Evolutionary conservation across 345 rosid species (phyloP), one percentile per base, ranked within the genome.

Genomic region (Murraya paniculata): DNA sequence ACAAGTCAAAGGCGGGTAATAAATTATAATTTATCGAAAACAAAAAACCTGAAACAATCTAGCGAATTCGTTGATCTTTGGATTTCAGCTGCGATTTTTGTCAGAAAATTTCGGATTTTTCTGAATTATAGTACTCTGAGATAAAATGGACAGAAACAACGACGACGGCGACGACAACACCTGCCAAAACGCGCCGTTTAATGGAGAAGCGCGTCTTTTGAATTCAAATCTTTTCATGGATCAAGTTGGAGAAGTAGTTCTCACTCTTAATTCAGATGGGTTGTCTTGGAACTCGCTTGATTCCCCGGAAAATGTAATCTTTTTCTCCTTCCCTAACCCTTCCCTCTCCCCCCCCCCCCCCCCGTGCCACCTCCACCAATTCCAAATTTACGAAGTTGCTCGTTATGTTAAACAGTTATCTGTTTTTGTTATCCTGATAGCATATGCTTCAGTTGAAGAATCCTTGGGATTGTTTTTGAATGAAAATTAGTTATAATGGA

Each of bases 221-320:
- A 89, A 81, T 62, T 84, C 88, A 21, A 81, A 81, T 38, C 69
- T 95, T 22, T 82, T 85, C 77, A 79, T 93, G 85, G 97, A 91
- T 77, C 84, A 89, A 65, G 89, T 84, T 39, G 99, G 99, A 21
- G 88, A 88, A 81, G 94, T 92, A 14, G 69, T 72, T 81, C 90
- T 93, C 48, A 73, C 86, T 59, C 82, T 81, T 53, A 68, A 84
- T 84, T 84, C 90, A 38, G 86, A 91, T 82, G 94, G 91, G n/a
- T 85, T 95, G 79, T 89, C 91, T n/a, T 92, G 97, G 97, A 81
- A 88, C 82, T 84, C 77, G 79, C 79, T 84, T 59, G 91, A 86
- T 71, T 76, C 94, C 78, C 45, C 76, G 10, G 83, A 79, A 74
- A 79, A 59, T 65, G 98, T 95, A 84, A 88, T 91, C 70, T 65